A percentile compares a stretch with the other conserved stretches of the same genome.
Conservation (phyloP, 768 basidiomycete genomes). For the Termitomyces heimii region DNA sequence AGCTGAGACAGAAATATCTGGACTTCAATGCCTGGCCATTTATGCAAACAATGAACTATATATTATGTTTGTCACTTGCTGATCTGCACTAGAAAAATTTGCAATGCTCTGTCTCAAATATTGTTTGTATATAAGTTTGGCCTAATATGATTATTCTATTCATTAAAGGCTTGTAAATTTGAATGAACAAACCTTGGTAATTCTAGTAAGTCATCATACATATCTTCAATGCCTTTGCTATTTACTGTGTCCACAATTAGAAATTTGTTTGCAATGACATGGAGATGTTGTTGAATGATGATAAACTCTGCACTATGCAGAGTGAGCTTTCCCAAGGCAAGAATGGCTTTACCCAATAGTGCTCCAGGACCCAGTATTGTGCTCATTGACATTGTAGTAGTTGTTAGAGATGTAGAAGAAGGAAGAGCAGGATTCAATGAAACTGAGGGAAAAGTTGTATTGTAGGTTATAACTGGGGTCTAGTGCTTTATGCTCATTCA, state of each 20-base stretch:
- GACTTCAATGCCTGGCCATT: not conserved
- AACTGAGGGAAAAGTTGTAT: not conserved
- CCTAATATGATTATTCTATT: not conserved
- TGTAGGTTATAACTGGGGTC: not conserved
- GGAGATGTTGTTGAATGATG: not conserved
- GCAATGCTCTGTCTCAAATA: not conserved
- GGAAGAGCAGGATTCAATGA: not conserved
- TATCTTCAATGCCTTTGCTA: not conserved
- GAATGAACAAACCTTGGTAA: not conserved
- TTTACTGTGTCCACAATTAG: not conserved
- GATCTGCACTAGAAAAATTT: not conserved
- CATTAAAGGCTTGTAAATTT: not conserved
- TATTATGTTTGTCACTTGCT: not conserved
- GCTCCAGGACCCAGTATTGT: not conserved
- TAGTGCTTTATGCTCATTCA: not conserved
- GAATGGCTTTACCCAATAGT: not conserved
- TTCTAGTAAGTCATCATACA: not conserved
- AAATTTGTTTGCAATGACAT: not conserved
- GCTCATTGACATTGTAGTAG: not conserved
- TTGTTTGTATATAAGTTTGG: not conserved
- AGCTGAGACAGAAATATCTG: not conserved
- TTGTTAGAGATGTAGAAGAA: not conserved
- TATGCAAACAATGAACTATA: not conserved
- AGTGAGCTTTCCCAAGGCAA: not conserved
- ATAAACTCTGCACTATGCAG: not conserved